A percentile compares a stretch with the other conserved stretches of the same genome.
Evolutionary conservation across 495 filamentous ascomycete species (phyloP).

Genomic region (Staphylotrichum longicolle): DNA sequence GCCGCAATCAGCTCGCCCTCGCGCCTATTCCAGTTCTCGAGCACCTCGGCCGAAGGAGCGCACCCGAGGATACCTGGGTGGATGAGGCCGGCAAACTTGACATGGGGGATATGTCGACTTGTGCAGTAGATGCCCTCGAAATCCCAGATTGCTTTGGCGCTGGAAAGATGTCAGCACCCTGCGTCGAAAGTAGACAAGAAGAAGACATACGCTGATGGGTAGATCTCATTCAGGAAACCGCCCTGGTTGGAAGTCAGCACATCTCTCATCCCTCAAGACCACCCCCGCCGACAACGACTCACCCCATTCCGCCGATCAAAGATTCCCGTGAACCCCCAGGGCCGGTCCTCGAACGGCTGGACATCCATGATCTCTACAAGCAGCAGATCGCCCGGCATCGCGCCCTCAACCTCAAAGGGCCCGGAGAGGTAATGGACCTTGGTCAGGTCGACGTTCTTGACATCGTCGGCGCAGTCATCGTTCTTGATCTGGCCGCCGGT

Average conservation of each 20-base stretch:
- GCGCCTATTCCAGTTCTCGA: conserved; percentile 73
- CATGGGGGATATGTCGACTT: conserved; percentile 83
- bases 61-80: conserved; percentile 93
- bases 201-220: conserved; percentile 66
- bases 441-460: conserved; percentile 82
- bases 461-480: conserved; percentile 85
- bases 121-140: conserved; percentile 95
- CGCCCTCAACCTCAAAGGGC: conserved; percentile 85
- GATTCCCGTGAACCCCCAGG: conserved; percentile 90
- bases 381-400: conserved; percentile 82
- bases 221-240: conserved; percentile 87
- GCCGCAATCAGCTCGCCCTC: conserved; percentile 75
- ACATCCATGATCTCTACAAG: conserved; percentile 95
- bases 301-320: conserved; percentile 77
- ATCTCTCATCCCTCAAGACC: not conserved
- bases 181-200: not conserved
- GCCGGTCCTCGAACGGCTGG: conserved; percentile 80
- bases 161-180: conserved; percentile 26
- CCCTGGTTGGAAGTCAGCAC: conserved; percentile 43
- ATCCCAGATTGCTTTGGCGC: conserved; percentile 96
- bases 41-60: conserved; percentile 69
- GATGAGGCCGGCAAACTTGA: conserved; percentile 88
- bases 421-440: conserved; percentile 85
- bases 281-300: not conserved
- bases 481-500: conserved; percentile 86